Percentiles rank a stretch among this genome's conserved stretches.
Conservation (phyloP, 2,329 filamentous ascomycete genomes). For the Pestalotiopsis sp. region DNA sequence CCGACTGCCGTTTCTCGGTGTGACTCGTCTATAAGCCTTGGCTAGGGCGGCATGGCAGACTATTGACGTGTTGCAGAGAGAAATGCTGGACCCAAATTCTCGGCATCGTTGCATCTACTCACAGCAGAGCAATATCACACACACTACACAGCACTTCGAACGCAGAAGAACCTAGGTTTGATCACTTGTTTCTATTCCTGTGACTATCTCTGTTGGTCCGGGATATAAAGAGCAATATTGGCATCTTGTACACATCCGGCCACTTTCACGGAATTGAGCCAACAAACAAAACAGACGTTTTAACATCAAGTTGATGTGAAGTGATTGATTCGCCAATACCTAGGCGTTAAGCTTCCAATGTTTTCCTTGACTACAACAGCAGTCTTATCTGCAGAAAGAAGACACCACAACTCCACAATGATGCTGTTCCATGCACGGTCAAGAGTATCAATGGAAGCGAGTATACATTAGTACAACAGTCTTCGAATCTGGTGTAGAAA, state of each 20-base stretch:
- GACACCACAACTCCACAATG: conserved; percentile 5
- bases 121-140: not conserved
- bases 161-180: not conserved
- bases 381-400: not conserved
- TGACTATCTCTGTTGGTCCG: not conserved
- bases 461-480: conserved; percentile 1
- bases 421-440: conserved; percentile 4
- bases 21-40: not conserved
- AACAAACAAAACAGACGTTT: not conserved
- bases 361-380: not conserved
- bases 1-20: not conserved
- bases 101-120: not conserved
- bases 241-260: not conserved
- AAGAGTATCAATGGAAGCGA: conserved; percentile 3
- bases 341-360: not conserved
- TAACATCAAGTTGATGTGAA: not conserved
- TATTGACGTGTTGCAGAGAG: not conserved
- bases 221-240: not conserved
- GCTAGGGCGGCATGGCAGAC: not conserved
- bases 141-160: not conserved
- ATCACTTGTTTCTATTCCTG: not conserved
- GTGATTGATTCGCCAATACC: not conserved
- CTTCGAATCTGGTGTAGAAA: conserved; percentile 1
- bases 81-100: not conserved
- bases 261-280: not conserved